Evolutionary conservation across 768 basidiomycete species (phyloP), one percentile per base, ranked within the genome.

Genomic region (Heimioporus sp.): DNA sequence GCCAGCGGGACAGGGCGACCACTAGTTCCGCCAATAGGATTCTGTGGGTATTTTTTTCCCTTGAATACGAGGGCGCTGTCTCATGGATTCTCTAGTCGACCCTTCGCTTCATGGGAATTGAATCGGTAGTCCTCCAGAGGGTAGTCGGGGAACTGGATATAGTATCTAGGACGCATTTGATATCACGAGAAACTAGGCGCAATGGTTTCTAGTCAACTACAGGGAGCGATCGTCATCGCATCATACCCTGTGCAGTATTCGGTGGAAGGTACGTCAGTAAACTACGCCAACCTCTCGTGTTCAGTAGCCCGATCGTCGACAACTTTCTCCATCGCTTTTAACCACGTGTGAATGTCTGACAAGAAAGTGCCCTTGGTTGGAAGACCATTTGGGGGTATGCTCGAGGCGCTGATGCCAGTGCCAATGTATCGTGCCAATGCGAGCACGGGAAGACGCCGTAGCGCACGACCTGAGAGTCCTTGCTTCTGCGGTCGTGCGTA

Each of bases 381-480:
- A 34, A 44, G 38, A 24, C 39, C 39, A 17, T 54, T 60, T 20
- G 50, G 35, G 30, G 48, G 48, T 21, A 40, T 47, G n/a, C 46
- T 75, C 3, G 59, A 54, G 16, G 53, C 13, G 41, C 34, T 48
- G 35, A 61, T 46, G 16, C 81, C 79, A 15, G 77, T 69, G 28
- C 85, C 80, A 45, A 98, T 85, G 65, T 92, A 86, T 9, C 82
- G 79, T 5, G 96, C 92, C 42, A 97, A 83, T 2, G 95, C 92
- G 17, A 98, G 81, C 42, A 98, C 92, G 4, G 97, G 97, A n/a
- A 99, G 76, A 8, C 94, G 84, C 12, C 97, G 83, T 12, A 99
- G 78, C 1, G 91, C 86, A 34, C 97, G 86, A 13, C 97, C 97
- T 15, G 95, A 97, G 78, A 98, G 83, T n/a, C 80, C 80, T 65